phyloP scores from a whole-genome alignment of 2,329 filamentous ascomycete genomes.

The Colletotrichum sp. region DNA sequence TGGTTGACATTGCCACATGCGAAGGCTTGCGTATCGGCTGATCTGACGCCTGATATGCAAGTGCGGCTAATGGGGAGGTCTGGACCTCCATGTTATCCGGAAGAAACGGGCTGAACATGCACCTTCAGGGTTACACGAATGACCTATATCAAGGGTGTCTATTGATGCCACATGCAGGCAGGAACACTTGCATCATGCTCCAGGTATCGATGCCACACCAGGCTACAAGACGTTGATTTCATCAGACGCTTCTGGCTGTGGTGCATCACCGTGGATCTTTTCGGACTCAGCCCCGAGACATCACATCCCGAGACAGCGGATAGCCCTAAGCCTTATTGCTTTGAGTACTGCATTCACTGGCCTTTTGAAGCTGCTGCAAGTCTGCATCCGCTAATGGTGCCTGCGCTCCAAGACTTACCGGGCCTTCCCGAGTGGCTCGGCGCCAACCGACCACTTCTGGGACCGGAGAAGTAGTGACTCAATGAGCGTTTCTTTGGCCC shows the following conservation, averaged over 20 bases:
- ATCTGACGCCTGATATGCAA: neutral
- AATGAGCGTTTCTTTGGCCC: neutral
- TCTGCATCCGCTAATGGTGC: neutral
- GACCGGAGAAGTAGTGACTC: neutral
- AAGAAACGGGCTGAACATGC: neutral
- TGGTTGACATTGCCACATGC: neutral
- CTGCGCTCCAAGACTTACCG: neutral
- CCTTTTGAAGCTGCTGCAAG: neutral
- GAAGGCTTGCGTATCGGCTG: neutral
- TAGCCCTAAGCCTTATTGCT: neutral
- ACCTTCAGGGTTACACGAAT: neutral
- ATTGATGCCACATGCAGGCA: neutral
- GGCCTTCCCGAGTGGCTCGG: neutral
- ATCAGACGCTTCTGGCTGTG: neutral
- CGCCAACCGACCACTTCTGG: neutral
- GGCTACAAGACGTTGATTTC: neutral
- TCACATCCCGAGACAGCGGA: neutral
- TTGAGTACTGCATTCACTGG: rapidly evolving
- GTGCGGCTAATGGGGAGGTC: neutral
- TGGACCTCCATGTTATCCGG: neutral
- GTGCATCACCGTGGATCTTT: neutral
- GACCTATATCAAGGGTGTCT: neutral
- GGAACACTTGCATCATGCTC: neutral
- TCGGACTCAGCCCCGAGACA: neutral
- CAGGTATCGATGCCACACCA: neutral